Conservation (phyloP, 2,329 filamentous ascomycete genomes). For the Aureobasidium musti region DNA sequence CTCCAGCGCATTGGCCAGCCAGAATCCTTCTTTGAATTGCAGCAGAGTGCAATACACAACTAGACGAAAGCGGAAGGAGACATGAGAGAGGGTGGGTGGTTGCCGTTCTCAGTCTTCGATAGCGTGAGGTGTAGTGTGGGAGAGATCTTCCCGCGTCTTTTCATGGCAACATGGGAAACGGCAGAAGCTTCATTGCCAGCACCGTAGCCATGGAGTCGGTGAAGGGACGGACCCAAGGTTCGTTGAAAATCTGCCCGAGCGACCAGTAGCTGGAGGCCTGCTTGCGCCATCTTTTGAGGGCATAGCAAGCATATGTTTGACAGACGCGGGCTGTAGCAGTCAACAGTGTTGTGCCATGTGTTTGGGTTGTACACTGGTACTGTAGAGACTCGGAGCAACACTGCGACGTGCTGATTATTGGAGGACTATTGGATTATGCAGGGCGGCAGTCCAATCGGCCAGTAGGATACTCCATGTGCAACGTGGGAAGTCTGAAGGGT, state of each 20-base stretch:
- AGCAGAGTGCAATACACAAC: neutral
- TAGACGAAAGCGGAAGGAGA: neutral
- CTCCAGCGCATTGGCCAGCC: slow-evolving; percentile 17
- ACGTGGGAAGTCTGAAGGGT: neutral
- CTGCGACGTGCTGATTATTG: neutral
- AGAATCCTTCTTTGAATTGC: neutral
- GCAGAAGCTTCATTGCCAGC: neutral
- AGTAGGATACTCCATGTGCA: neutral
- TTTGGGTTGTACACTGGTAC: too few relatives aligned
- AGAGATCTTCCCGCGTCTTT: neutral
- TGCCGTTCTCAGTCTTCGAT: neutral
- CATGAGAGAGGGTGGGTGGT: neutral
- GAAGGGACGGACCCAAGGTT: slow-evolving; percentile 4
- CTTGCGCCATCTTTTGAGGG: slow-evolving; percentile 1
- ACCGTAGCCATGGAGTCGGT: slow-evolving; percentile 22
- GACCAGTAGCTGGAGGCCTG: slow-evolving; percentile 7
- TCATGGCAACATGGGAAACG: neutral
- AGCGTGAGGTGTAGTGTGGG: neutral
- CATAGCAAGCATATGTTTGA: slow-evolving; percentile 6
- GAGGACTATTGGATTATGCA: neutral
- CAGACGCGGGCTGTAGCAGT: neutral
- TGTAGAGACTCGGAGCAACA: neutral
- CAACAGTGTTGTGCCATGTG: neutral
- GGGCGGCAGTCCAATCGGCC: neutral
- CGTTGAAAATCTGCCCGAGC: slow-evolving; percentile 9